These are phyloP conservation scores for Cyberlindnera euphorbiiphila DNA, from an alignment of 805 yeast species.

Conservation along the genomic window DNA sequence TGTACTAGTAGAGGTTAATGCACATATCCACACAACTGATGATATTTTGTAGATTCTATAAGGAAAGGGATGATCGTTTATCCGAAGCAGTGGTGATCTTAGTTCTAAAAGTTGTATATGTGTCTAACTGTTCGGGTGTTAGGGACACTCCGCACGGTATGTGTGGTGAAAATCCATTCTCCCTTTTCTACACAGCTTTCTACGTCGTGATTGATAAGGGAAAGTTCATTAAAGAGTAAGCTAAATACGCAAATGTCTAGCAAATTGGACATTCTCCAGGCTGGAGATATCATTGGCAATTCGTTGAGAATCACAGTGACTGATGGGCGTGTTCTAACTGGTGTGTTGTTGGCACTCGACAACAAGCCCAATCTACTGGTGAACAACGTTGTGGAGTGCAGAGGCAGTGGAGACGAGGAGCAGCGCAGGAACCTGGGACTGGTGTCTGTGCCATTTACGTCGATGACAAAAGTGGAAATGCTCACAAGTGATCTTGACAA, in stretches of 20 bases:
- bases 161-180: too few relatives aligned
- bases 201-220: too few relatives aligned
- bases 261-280: constrained; percentile 7
- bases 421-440: constrained; percentile 25
- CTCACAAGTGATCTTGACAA: constrained; percentile 18
- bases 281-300: constrained; percentile 23
- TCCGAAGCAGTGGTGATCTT: too few relatives aligned
- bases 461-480: constrained; percentile 18
- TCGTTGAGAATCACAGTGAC: constrained; percentile 13
- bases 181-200: too few relatives aligned
- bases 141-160: too few relatives aligned
- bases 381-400: constrained; percentile 19
- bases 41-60: too few relatives aligned
- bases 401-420: constrained; percentile 1
- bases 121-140: too few relatives aligned
- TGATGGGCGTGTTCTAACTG: constrained; percentile 21
- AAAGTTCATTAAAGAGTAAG: too few relatives aligned
- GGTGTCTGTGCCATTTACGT: constrained; percentile 22
- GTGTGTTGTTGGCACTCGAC: constrained; percentile 26
- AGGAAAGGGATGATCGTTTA: too few relatives aligned
- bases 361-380: constrained; percentile 26
- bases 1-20: not conserved
- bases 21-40: not conserved
- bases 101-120: too few relatives aligned
- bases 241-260: too few relatives aligned